Base-by-base conservation (phyloP, 805 yeast genomes). In the Huiozyma sinensis region DNA sequence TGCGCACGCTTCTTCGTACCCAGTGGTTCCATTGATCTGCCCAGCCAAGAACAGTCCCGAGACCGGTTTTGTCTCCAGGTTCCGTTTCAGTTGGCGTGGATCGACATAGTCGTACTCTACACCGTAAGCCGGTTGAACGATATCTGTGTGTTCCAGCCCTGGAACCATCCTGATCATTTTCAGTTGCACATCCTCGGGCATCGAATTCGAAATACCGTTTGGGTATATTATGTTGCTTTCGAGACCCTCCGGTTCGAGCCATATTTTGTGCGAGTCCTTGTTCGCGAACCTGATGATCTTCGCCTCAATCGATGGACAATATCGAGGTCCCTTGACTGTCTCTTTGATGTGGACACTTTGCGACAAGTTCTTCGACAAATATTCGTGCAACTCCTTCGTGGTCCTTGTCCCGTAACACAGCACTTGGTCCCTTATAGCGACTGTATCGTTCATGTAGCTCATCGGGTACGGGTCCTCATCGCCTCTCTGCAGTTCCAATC, bases 1-100 rank as follows among this genome's bases (percentile, higher is more conserved):
- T 0, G 97, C 83, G 2, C 96, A 95, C 0, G 99, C 99, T 60
- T 92, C 99, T 66, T 92, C 99, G 55, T 92, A 92, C 0, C 99
- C 99, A 0, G 99, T 92, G 0, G 99, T 92, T 32, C 99, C 99
- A 58, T 92, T 92, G 36, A 92, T 92, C 62, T 92, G 99, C 1
- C 99, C 99, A 0, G 98, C 99, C 38, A 92, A 67, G 60, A 66
- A 92, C 33, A 92, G 64, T 0, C 97, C 97, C 8, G 71, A 65
- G 2, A 92, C 77, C 4, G 74, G 62, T 54, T 86, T 88, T 0
- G 97, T 86, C 57, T 90, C 95, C 39, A 92, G 64, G 0, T 94
- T 83, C 38, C 70, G 73, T 43, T 72, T 71, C 44, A 92, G 69
- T 56, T 89, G 95, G 50, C 95, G 72, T 2, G 99, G 98, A 57